Base-by-base conservation (phyloP, 306 rosid genomes). In the Vigna mungo region DNA sequence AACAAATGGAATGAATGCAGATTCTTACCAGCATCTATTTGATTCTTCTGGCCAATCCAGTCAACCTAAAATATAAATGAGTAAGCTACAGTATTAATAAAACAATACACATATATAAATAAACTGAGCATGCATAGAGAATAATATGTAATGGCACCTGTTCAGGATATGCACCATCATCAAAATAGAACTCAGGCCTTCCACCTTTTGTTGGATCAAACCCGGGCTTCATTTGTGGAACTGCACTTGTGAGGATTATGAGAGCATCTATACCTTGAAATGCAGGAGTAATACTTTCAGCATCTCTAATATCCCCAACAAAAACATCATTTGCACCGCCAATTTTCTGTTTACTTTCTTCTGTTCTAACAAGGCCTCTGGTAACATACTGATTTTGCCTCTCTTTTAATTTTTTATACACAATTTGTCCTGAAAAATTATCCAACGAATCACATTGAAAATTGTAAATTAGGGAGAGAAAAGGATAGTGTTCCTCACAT, bases 41-140 rank as follows among this genome's bases (percentile, higher is more conserved):
- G 98, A 75, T 89, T 95, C 78, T 90, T 95, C 85, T 95, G 98
- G 54, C 98, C 98, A 78, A 92, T 81, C 98, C 98, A 95, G 71
- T 95, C 98, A 87, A 95, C 96, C 98, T 95, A 80, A 64, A 48
- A 88, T 32, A 84, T 55, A 74, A 79, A 44, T 9, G 14, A 72
- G 46, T 63, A 66, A 7, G 17, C 54, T 7, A 70, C 7, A 56
- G 8, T 41, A 61, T 75, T 32, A 60, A 62, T 44, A 17, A 49
- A 69, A 68, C 10, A 65, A 67, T 30, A 60, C 23, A 47, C 16
- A 81, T 11, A 25, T 6, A 5, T 77, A 32, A 59, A 13, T 23
- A 14, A 34, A 66, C 37, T 43, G 21, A 43, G 27, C 30, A 65
- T 7, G 36, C 73, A 39, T 48, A 68, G 32, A 55, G 27, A 25